Percentiles rank a stretch among this genome's conserved stretches.
Evolutionary conservation across 2,329 filamentous ascomycete genomes (phyloP).

Genomic region (Hypoxylon sp.): DNA sequence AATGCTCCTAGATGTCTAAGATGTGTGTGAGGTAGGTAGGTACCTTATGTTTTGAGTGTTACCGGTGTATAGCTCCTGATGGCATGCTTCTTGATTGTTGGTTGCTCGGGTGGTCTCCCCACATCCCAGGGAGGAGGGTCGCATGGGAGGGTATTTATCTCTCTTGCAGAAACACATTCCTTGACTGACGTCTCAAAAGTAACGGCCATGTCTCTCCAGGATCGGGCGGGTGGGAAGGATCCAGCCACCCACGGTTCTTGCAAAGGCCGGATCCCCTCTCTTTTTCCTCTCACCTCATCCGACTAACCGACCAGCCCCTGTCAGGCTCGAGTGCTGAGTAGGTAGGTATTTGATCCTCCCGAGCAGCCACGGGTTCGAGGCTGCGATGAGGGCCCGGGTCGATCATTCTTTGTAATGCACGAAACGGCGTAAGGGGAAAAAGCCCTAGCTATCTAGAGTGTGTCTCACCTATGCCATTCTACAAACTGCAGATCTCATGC

Average conservation of each 20-base stretch:
- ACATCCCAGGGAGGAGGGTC: conserved; percentile 7
- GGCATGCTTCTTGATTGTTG: not conserved
- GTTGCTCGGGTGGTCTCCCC: not conserved
- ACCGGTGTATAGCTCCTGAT: conserved; percentile 4
- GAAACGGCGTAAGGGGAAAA: not conserved
- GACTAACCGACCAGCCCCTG: conserved; percentile 12
- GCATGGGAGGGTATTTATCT: conserved; percentile 30
- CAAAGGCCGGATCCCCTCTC: conserved; percentile 6
- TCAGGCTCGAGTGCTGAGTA: conserved; percentile 17
- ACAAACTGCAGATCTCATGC: conserved; percentile 26
- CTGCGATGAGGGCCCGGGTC: conserved; percentile 6
- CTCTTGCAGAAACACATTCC: conserved; percentile 26
- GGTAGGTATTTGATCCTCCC: conserved; percentile 16
- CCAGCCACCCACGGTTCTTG: conserved; percentile 13
- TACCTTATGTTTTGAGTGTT: conserved; percentile 5
- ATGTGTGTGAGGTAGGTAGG: too few relatives aligned
- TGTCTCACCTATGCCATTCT: conserved; percentile 30
- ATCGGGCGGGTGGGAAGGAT: conserved; percentile 7
- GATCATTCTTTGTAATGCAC: not conserved
- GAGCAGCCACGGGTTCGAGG: conserved; percentile 2
- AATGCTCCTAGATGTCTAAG: conserved; percentile 8
- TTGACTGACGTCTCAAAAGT: conserved; percentile 19
- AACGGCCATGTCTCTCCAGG: conserved; percentile 27
- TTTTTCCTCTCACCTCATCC: conserved; percentile 4
- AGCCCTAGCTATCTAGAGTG: not conserved